Conservation (phyloP, 495 filamentous ascomycete genomes). For the Neurospora tetrasperma region DNA sequence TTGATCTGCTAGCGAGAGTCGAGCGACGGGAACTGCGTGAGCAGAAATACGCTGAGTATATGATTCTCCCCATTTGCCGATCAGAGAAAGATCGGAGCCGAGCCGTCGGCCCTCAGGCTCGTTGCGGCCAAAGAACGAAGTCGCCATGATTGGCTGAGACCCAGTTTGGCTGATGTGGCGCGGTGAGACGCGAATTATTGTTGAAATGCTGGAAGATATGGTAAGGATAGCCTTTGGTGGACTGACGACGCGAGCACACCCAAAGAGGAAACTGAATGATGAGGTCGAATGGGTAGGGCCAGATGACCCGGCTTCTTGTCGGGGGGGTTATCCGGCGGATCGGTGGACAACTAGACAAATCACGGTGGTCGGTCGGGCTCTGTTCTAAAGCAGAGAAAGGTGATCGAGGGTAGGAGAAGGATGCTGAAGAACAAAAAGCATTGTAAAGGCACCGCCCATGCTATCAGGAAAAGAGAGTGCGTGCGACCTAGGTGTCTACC, state of each 20-base stretch:
- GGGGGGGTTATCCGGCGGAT: background rate
- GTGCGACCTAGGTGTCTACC: background rate
- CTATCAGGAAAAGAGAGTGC: background rate
- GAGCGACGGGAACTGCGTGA: conserved; percentile 8
- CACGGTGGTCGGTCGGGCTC: background rate
- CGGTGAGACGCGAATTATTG: background rate
- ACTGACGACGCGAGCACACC: background rate
- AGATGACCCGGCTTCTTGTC: background rate
- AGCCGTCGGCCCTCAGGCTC: conserved; percentile 16
- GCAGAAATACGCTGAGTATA: background rate
- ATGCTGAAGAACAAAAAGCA: background rate
- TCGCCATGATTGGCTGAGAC: background rate
- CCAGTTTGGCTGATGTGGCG: background rate
- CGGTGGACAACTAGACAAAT: background rate
- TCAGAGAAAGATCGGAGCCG: conserved; percentile 11
- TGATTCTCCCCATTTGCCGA: conserved; percentile 15
- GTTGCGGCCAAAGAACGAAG: conserved; percentile 12
- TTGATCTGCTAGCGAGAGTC: conserved; percentile 14
- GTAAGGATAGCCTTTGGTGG: background rate
- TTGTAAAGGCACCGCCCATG: background rate
- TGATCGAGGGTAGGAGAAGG: background rate
- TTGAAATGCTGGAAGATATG: background rate
- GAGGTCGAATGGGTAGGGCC: background rate
- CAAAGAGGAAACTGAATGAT: background rate
- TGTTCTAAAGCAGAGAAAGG: background rate